Conservation (phyloP, 2,329 filamentous ascomycete species). For the Neospermospora avenae region DNA sequence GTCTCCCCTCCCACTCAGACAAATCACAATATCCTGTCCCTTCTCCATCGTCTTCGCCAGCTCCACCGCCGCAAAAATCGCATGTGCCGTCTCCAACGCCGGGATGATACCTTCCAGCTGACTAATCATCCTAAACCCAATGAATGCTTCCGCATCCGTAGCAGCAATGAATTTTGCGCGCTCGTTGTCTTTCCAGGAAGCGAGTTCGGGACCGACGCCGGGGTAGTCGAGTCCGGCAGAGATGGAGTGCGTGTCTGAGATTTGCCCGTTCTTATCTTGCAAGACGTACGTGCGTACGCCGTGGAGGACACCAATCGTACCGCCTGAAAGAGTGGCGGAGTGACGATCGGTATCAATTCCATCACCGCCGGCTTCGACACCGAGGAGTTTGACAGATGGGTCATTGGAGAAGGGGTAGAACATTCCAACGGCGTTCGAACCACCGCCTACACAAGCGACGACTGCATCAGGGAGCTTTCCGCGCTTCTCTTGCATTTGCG, state of each 20-base stretch:
- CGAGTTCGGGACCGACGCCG: constrained; percentile 89
- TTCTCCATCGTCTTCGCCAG: constrained; percentile 89
- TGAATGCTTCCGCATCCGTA: constrained; percentile 86
- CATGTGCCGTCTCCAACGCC: constrained; percentile 89
- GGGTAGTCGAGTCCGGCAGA: constrained; percentile 97
- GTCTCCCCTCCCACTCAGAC: constrained; percentile 87
- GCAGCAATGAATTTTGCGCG: constrained; percentile 87
- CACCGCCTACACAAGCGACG: constrained; percentile 93
- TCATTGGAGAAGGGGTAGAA: constrained; percentile 95
- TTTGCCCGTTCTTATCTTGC: constrained; percentile 90
- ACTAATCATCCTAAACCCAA: constrained; percentile 79
- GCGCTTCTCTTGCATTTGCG: constrained; percentile 79
- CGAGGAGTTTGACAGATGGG: constrained; percentile 78
- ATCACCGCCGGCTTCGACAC: constrained; percentile 93
- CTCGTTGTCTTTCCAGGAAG: constrained; percentile 85
- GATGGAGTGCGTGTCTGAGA: constrained; percentile 91
- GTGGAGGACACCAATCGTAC: constrained; percentile 89
- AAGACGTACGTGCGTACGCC: constrained; percentile 95
- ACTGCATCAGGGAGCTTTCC: constrained; percentile 94
- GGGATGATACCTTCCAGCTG: constrained; percentile 96
- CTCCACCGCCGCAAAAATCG: constrained; percentile 83
- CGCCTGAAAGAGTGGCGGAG: constrained; percentile 81
- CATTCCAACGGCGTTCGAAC: constrained; percentile 95
- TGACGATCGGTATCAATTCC: constrained; percentile 83
- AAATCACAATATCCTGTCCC: constrained; percentile 88